Evolutionary conservation across 306 rosid genomes (phyloP).

Genomic region (Casuarina equisetifolia): DNA sequence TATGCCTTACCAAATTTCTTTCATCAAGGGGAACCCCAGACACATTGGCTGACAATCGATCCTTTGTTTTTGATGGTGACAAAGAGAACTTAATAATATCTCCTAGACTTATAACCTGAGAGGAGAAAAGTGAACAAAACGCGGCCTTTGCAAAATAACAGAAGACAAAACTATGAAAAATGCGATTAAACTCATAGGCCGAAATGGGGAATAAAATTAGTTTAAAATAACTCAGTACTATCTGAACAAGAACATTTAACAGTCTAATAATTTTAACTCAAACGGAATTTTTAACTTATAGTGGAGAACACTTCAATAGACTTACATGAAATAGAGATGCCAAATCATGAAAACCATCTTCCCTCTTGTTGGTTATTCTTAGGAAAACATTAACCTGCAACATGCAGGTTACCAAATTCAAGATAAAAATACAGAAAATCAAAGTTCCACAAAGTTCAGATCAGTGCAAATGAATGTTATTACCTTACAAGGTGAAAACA

Average conservation of each 20-base stretch:
- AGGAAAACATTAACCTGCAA: slow-evolving; percentile 77
- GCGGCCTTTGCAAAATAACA: background rate
- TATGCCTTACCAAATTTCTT: slow-evolving; percentile 66
- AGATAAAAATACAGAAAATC: slow-evolving; percentile 17
- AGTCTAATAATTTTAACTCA: slow-evolving; percentile 13
- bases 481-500: slow-evolving; percentile 99
- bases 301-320: background rate
- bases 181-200: background rate
- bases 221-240: background rate
- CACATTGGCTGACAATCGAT: slow-evolving; percentile 81
- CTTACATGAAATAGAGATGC: slow-evolving; percentile 97
- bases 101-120: slow-evolving; percentile 92
- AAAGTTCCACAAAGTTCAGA: slow-evolving; percentile 14
- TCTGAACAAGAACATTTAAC: slow-evolving; percentile 9
- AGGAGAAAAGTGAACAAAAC: slow-evolving; percentile 9
- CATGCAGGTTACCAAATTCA: slow-evolving; percentile 17
- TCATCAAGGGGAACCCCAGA: slow-evolving; percentile 95
- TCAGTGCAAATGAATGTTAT: slow-evolving; percentile 17
- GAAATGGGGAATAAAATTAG: background rate
- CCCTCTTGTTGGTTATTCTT: slow-evolving; percentile 89
- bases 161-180: background rate
- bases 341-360: slow-evolving; percentile 97
- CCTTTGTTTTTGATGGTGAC: slow-evolving; percentile 74
- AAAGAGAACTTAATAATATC: slow-evolving; percentile 83
- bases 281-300: background rate